A percentile compares a stretch with the other conserved stretches of the same genome.
Evolutionary conservation across 768 basidiomycete species (phyloP).

Genomic region (Lentinus brumalis): DNA sequence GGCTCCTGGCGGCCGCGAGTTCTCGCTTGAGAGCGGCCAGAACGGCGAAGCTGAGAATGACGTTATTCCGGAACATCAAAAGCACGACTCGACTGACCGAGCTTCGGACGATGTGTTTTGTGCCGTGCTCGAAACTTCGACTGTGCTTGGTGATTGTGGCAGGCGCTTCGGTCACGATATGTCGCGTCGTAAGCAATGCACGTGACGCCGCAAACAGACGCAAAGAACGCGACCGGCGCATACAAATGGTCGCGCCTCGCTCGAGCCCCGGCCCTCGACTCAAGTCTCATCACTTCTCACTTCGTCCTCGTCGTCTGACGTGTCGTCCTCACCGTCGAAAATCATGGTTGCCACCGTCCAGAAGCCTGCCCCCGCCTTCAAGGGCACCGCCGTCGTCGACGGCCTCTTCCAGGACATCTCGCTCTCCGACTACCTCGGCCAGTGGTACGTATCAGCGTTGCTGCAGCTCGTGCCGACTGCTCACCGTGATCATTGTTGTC

Average conservation of each 20-base stretch:
- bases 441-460: conserved; percentile 63
- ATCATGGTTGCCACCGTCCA: conserved; percentile 51
- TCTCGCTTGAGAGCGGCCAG: too few relatives aligned
- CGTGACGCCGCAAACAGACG: background rate
- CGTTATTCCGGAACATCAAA: too few relatives aligned
- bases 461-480: conserved; percentile 2
- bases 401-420: conserved; percentile 79
- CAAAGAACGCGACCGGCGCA: background rate
- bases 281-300: background rate
- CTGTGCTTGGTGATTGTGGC: background rate
- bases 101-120: too few relatives aligned
- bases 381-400: conserved; percentile 70
- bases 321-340: background rate
- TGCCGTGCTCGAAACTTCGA: too few relatives aligned
- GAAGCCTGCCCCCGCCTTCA: conserved; percentile 84
- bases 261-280: background rate
- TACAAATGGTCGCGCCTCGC: background rate
- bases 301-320: background rate
- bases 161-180: background rate
- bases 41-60: too few relatives aligned
- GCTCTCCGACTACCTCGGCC: conserved; percentile 70
- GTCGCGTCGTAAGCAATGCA: background rate
- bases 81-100: too few relatives aligned
- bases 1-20: too few relatives aligned
- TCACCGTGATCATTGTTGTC: background rate